A percentile compares a stretch with the other conserved stretches of the same genome.
Conservation (phyloP, 176 grass and related monocot genomes). For the Leersia perrieri region DNA sequence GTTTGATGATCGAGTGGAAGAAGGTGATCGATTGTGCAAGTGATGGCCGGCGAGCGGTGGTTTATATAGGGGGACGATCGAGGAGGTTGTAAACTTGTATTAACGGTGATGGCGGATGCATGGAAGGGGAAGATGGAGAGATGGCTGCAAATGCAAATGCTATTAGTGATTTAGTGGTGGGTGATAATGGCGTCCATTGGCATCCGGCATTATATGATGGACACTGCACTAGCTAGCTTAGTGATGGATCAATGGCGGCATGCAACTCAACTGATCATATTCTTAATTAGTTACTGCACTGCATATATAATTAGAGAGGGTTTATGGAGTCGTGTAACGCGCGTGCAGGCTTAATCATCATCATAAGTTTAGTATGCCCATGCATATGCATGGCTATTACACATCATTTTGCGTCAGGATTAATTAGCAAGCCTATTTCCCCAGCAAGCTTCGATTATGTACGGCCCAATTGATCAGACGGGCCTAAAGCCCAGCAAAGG, state of each 20-base stretch:
- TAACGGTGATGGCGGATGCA: background rate
- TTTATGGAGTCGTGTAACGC: background rate
- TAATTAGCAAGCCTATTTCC: background rate
- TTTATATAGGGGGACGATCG: background rate
- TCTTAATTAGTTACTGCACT: background rate
- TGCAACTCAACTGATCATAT: background rate
- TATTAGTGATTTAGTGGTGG: too few relatives aligned
- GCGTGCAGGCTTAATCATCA: background rate
- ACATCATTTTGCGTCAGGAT: background rate
- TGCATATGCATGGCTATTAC: too few relatives aligned
- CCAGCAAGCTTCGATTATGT: background rate
- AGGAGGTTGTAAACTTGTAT: background rate
- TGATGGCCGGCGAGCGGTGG: background rate
- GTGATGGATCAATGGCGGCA: background rate
- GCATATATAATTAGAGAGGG: background rate
- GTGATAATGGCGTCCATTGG: background rate
- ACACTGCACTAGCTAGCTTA: background rate
- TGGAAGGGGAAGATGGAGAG: background rate
- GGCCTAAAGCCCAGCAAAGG: background rate
- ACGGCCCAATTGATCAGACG: background rate
- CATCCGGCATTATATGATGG: background rate
- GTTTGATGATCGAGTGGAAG: background rate
- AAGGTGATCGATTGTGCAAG: background rate
- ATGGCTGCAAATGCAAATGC: background rate
- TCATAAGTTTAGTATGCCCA: background rate